phyloP scores from a whole-genome alignment of 306 rosid genomes.

The Lathyrus tuberosus region DNA sequence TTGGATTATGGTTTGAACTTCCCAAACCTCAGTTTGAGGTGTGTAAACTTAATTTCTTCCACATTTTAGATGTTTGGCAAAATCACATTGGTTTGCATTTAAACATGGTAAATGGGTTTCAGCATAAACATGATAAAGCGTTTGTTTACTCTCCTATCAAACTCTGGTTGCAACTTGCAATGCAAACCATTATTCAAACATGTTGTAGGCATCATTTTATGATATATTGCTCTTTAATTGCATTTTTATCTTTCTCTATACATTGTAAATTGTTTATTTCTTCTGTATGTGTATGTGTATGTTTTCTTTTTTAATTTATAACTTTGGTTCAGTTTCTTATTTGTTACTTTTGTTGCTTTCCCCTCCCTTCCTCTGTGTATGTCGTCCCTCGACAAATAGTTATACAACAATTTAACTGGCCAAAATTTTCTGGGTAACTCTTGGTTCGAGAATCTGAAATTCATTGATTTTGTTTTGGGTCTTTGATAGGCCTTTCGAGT shows the following conservation, averaged over 20 bases:
- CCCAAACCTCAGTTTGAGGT: not conserved
- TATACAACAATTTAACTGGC: slow-evolving; percentile 58
- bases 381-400: slow-evolving; percentile 56
- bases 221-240: not conserved
- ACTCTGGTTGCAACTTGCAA: not conserved
- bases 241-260: not conserved
- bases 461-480: slow-evolving; percentile 40
- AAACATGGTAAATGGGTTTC: not conserved
- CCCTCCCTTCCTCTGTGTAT: slow-evolving; percentile 44
- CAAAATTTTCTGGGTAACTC: slow-evolving; percentile 48
- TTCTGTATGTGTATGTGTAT: slow-evolving; percentile 11
- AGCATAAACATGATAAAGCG: not conserved
- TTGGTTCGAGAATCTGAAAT: slow-evolving; percentile 48
- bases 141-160: no score
- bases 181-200: slow-evolving; percentile 5
- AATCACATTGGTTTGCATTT: slow-evolving; percentile 7
- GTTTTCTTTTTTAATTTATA: slow-evolving; percentile 10
- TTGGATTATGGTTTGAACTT: slow-evolving; percentile 4
- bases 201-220: not conserved
- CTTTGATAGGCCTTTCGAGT: slow-evolving; percentile 58
- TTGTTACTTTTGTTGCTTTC: slow-evolving; percentile 47
- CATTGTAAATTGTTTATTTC: not conserved
- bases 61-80: not conserved
- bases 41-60: not conserved
- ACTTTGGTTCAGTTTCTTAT: slow-evolving; percentile 55